These are phyloP conservation scores for Eucalyptus leucophloia DNA, from an alignment of 345 rosid species.

Conservation along the genomic window DNA sequence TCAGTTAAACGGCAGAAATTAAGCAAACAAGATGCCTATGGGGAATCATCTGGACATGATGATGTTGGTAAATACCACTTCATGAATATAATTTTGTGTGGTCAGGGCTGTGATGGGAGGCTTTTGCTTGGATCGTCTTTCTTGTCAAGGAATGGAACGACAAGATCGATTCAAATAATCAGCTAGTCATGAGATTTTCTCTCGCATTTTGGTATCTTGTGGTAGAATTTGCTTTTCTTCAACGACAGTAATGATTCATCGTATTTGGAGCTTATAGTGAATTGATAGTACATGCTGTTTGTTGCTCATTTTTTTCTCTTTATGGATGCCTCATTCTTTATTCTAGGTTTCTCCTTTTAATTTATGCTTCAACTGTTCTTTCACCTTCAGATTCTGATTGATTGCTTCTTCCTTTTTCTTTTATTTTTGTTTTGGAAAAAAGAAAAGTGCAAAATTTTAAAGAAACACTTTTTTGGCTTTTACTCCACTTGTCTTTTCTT, in stretches of 20 bases:
- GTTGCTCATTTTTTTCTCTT: background rate
- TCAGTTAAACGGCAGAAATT: constrained; percentile 64
- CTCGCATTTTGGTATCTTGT: background rate
- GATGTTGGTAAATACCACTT: constrained; percentile 84
- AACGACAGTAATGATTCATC: background rate
- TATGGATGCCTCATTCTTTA: background rate
- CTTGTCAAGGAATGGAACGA: background rate
- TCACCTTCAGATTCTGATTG: background rate
- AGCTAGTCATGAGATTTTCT: background rate
- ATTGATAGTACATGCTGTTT: background rate
- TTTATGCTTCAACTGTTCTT: background rate
- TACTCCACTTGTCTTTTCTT: background rate
- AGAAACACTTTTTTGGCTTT: background rate
- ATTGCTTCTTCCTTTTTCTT: background rate
- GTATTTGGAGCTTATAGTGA: background rate
- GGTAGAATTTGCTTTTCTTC: background rate
- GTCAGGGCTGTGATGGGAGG: background rate
- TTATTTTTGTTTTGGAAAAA: background rate
- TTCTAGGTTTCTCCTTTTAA: background rate
- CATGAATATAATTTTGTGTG: constrained; percentile 2
- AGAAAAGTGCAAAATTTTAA: background rate
- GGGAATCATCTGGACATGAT: constrained; percentile 23
- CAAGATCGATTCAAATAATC: background rate
- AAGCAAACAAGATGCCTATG: constrained; percentile 33
- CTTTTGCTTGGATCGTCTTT: background rate